Conservation (phyloP, 164 flowering plant species). For the Pachysandra terminalis region DNA sequence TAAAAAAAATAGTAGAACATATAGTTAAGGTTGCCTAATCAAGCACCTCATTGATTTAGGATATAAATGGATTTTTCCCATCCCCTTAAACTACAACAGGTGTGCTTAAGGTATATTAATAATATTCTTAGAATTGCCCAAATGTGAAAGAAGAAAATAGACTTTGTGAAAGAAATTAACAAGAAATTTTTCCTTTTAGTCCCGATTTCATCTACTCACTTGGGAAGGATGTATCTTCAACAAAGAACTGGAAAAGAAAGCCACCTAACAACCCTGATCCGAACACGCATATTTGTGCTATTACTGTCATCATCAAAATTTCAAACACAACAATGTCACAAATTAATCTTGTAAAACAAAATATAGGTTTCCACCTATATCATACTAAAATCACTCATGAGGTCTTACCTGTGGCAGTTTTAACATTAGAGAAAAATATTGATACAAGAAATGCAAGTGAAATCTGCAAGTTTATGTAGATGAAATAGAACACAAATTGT, state of each 20-base stretch:
- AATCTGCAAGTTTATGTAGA: conserved; percentile 80
- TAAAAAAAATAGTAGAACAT: too few relatives aligned
- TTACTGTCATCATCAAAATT: conserved; percentile 41
- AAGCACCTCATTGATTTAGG: too few relatives aligned
- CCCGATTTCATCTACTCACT: conserved; percentile 45
- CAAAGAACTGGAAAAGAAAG: conserved; percentile 59
- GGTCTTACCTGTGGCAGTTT: conserved; percentile 59
- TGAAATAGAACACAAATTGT: conserved; percentile 77
- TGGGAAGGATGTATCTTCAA: conserved; percentile 71
- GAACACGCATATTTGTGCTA: conserved; percentile 63
- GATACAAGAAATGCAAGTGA: conserved; percentile 72
- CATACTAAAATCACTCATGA: not conserved
- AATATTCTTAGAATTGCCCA: not conserved
- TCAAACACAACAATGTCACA: conserved; percentile 6
- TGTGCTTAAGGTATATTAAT: too few relatives aligned
- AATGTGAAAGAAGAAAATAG: not conserved
- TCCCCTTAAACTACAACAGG: too few relatives aligned
- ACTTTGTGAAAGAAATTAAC: not conserved
- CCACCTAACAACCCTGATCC: conserved; percentile 76
- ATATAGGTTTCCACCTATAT: not conserved
- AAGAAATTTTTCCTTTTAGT: not conserved
- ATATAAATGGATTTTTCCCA: too few relatives aligned
- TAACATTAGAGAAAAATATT: conserved; percentile 50
- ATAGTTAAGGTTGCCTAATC: too few relatives aligned
- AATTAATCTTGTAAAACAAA: conserved; percentile 2